Evolutionary conservation across 805 yeast genomes (phyloP), one percentile per base, ranked within the genome.

Genomic region (Blastobotrys americana): DNA sequence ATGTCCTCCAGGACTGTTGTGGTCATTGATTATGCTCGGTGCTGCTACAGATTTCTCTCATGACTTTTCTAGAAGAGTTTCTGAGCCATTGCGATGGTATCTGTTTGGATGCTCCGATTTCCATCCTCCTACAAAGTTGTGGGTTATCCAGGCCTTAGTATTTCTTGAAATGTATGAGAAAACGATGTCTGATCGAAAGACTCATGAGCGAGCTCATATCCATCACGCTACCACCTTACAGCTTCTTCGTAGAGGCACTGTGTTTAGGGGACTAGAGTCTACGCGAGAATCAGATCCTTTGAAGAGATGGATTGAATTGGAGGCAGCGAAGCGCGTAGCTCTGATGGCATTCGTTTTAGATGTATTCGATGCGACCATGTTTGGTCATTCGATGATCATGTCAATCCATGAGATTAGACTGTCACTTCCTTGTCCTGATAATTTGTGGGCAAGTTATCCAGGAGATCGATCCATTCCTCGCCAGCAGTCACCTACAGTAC

Each of bases 201-300:
- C 83, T 53, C 96, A 86, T 59, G 96, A 86, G 63, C 63, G 96
- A 39, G 83, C 86, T 0, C 90, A 82, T 60, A 67, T 86, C 17
- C 95, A 87, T 58, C 96, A 86, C 60, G 95, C 93, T 3, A 82
- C 95, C 0, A 80, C 89, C 0, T 79, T 85, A 27, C 95, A 85
- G 60, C 65, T 85, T 38, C 63, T 85, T 40, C 66, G 94, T 52
- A 69, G 95, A 55, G 77, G 85, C 1, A 86, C 93, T 1, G 74
- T 83, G 0, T 61, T 85, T 64, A 57, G 60, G 39, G 38, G 61
- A 4, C 34, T 42, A 18, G 44, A 42, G 35, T 36, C 40, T 4
- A 35, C 39, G 23, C 10, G 39, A 23, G 44, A 36, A 23, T 22
- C 31, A 6, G 44, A 59, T 34, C 52, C 78, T 56, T 72, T 76